Evolutionary conservation across 306 rosid species (phyloP).

Genomic region (Castanea crenata): DNA sequence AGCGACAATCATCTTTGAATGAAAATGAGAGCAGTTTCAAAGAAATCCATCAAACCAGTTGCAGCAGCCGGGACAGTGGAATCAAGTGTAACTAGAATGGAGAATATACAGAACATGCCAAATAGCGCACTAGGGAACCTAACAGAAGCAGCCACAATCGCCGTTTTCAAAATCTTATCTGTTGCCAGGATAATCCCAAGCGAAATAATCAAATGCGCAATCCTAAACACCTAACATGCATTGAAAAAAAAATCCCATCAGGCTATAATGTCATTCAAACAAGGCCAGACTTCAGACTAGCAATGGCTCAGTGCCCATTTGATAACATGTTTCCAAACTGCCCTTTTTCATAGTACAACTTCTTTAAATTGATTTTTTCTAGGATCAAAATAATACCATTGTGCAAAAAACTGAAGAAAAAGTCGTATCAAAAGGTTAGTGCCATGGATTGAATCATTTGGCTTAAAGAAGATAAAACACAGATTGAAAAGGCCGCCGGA

Average conservation of each 20-base stretch:
- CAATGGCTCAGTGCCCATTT: no score
- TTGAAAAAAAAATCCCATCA: background rate
- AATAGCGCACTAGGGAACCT: slow-evolving; percentile 91
- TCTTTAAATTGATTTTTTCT: no score
- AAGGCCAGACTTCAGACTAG: background rate
- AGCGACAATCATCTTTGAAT: slow-evolving; percentile 92
- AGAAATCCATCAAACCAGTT: slow-evolving; percentile 59
- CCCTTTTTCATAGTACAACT: no score
- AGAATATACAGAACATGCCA: slow-evolving; percentile 94
- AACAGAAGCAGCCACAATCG: slow-evolving; percentile 66
- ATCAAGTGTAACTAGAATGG: slow-evolving; percentile 64
- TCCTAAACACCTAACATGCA: slow-evolving; percentile 47
- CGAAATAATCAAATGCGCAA: slow-evolving; percentile 63
- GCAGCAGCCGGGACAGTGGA: slow-evolving; percentile 64
- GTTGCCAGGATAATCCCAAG: slow-evolving; percentile 61
- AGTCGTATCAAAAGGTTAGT: no score
- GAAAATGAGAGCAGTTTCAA: slow-evolving; percentile 78
- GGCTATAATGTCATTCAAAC: background rate
- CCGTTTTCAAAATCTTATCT: slow-evolving; percentile 57
- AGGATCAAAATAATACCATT: no score
- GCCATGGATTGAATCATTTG: no score
- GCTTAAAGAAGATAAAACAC: no score
- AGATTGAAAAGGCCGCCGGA: no score
- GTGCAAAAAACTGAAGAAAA: no score
- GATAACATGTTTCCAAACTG: no score